Evolutionary conservation across 1,284 basidiomycete species (phyloP), one percentile per base, ranked within the genome.

Genomic region (Fistulinella staudtii): DNA sequence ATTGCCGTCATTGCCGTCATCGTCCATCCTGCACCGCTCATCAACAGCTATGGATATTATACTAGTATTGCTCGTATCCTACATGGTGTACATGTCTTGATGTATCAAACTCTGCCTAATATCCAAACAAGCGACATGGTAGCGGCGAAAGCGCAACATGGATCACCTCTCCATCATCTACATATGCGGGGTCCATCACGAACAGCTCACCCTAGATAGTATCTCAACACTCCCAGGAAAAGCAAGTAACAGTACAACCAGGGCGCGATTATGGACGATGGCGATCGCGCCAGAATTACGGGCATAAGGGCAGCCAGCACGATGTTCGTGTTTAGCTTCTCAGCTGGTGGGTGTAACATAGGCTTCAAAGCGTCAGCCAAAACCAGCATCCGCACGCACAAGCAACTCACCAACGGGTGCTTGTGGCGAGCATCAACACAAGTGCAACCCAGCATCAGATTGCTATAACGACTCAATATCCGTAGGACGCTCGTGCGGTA

Each of bases 401-500:
- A 27, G 23, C 5, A 24, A 31, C 61, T 41, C 45, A 60, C 63
- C 48, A 39, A 54, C 27, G 33, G 45, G 37, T 33, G 43, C 47
- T 47, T 39, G 15, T 35, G 28, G 48, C 35, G 18, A n/a, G n/a
- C n/a, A n/a, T n/a, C n/a, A n/a, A n/a, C n/a, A n/a, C n/a, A n/a
- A n/a, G n/a, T n/a, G n/a, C n/a, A n/a, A n/a, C n/a, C n/a, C n/a
- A n/a, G n/a, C n/a, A n/a, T n/a, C n/a, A n/a, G n/a, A 41, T 17
- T 13, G 6, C 3, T 10, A 8, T 44, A 40, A 21, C 10, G 39
- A 17, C 29, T 65, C 49, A 64, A 22, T 64, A 64, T 22, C 62
- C 62, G 27, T 64, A 64, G 20, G 64, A 66, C 29, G 60, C 63
- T 49, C 64, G 60, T 13, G 61, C 28, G 30, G 48, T 50, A 31